Evolutionary conservation across 2,329 filamentous ascomycete genomes (phyloP).

Genomic region (Fusarium kyushuense): DNA sequence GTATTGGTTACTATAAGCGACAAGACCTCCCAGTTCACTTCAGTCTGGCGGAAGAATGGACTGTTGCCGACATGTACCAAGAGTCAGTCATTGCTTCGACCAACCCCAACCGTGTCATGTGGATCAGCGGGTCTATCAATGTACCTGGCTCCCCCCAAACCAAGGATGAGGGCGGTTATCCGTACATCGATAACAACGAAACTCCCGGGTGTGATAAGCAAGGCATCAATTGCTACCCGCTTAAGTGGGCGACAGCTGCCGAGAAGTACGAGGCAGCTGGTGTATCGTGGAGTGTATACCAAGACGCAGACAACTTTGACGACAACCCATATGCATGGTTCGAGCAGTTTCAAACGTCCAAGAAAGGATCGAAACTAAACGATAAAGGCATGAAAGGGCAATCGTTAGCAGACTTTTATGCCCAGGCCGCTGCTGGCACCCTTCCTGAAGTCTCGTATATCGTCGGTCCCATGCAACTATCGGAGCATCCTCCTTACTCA

Average conservation of each 20-base stretch:
- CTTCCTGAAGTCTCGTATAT: constrained; percentile 18
- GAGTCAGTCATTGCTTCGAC: constrained; percentile 65
- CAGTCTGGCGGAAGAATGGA: constrained; percentile 14
- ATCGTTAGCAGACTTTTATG: background rate
- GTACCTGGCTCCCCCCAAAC: constrained; percentile 55
- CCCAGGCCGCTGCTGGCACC: background rate
- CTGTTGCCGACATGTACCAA: constrained; percentile 64
- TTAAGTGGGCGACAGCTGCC: constrained; percentile 17
- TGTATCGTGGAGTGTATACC: constrained; percentile 19
- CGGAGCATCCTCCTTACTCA: constrained; percentile 15
- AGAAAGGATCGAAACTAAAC: constrained; percentile 2
- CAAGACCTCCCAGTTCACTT: constrained; percentile 17
- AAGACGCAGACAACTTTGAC: constrained; percentile 20
- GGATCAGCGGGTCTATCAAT: constrained; percentile 65
- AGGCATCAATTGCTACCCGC: constrained; percentile 16
- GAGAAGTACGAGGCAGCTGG: constrained; percentile 27
- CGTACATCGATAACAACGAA: constrained; percentile 22
- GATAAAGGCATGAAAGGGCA: constrained; percentile 18
- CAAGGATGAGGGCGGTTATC: constrained; percentile 33
- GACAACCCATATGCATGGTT: constrained; percentile 28
- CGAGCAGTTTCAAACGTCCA: constrained; percentile 17
- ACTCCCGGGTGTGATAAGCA: constrained; percentile 7
- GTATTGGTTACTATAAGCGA: constrained; percentile 7
- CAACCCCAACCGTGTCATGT: constrained; percentile 64
- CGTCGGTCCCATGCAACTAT: constrained; percentile 13